These are phyloP conservation scores for Hypomyces perniciosus DNA, from an alignment of 2,329 filamentous ascomycete species.

Conservation along the genomic window DNA sequence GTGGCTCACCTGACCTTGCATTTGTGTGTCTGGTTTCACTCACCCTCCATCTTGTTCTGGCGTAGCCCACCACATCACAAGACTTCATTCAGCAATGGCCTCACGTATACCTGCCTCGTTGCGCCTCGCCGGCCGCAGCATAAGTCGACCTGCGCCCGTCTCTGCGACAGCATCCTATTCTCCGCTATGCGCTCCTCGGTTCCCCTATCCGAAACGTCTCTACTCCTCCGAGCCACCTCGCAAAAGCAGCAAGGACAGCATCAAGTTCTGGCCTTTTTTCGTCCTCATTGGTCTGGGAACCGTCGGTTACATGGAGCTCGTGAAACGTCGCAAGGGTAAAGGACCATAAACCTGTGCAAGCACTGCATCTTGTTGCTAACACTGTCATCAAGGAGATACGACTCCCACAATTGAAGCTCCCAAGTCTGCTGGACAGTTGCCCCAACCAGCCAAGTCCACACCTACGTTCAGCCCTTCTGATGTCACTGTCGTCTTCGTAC, in stretches of 20 bases:
- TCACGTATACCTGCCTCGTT: slow-evolving; percentile 25
- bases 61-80: slow-evolving; percentile 8
- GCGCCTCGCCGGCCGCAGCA: slow-evolving; percentile 15
- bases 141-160: slow-evolving; percentile 15
- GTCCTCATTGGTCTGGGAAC: slow-evolving; percentile 42
- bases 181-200: slow-evolving; percentile 8
- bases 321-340: slow-evolving; percentile 34
- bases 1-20: too few relatives aligned
- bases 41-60: not conserved
- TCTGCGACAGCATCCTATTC: slow-evolving; percentile 6
- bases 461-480: slow-evolving; percentile 70
- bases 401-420: slow-evolving; percentile 29
- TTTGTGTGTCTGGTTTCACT: not conserved
- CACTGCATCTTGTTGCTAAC: slow-evolving; percentile 2
- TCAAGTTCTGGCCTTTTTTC: slow-evolving; percentile 57
- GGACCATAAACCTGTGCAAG: not conserved
- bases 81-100: slow-evolving; percentile 23
- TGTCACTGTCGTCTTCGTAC: slow-evolving; percentile 92
- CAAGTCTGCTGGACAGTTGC: slow-evolving; percentile 37
- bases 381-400: slow-evolving; percentile 30
- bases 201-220: slow-evolving; percentile 21
- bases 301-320: slow-evolving; percentile 44
- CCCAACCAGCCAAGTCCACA: slow-evolving; percentile 45
- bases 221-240: slow-evolving; percentile 40
- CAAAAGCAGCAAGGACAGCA: slow-evolving; percentile 25